Evolutionary conservation across 2,329 filamentous ascomycete genomes (phyloP), one percentile per base, ranked within the genome.

Genomic region (Colletotrichum brevisporum): DNA sequence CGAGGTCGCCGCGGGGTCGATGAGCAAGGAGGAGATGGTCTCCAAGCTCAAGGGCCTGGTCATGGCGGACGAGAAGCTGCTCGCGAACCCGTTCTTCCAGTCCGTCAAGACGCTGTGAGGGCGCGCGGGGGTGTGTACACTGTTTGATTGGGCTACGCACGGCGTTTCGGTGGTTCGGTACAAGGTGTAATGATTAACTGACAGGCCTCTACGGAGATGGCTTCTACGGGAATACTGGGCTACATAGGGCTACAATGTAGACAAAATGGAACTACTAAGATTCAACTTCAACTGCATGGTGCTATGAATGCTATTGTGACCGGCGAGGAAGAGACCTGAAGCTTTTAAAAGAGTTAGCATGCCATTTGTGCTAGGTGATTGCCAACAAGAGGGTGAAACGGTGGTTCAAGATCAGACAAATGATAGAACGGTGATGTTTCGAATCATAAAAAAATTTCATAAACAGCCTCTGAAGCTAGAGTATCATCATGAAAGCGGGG

Each of bases 1-100:
- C 60, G 91, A 95, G 78, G 88, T 90, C 12, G 83, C 88, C 67
- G 85, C 80, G 1, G 88, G 85, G 36, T 79, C 83, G 4, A 83
- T 94, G 84, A 90, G 83, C 66, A 90, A 90, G 74, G 91, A 93
- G 73, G 91, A 97, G 78, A 95, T 96, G 84, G 89, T 95, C 8
- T 85, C 87, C 71, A 88, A 90, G 74, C 90, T 98, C 87, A 91
- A 89, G 78, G 93, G 95, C 74, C 80, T 98, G 74, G 93, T 98
- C 4, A 87, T 86, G 73, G 88, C 84, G 2, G 92, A 98, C 77
- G 85, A 91, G 74, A 90, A 88, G 76, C 74, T 92, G 68, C 75
- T 88, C 53, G 84, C 82, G 6, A 91, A 91, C 71, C 89, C 89
- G 0, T 95, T 95, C 76, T 95, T 95, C 76, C 86, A 91, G 74